Evolutionary conservation across 164 flowering plant genomes (phyloP).

Genomic region (Cinnamomum chago): DNA sequence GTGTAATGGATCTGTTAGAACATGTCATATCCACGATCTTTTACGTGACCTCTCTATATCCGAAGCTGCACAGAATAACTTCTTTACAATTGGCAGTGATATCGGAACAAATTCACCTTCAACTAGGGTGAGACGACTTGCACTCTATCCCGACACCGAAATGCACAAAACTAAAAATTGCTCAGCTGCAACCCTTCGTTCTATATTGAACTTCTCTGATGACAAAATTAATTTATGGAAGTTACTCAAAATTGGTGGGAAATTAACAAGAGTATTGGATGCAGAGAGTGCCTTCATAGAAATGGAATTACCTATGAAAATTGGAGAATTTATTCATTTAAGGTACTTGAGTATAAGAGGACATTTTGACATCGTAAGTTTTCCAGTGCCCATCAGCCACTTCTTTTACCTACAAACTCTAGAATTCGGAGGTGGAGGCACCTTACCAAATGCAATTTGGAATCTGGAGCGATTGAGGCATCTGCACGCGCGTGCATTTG

Average conservation of each 20-base stretch:
- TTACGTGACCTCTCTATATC: background rate
- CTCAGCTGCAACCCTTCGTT: background rate
- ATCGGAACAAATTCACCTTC: background rate
- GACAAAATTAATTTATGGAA: too few species aligned
- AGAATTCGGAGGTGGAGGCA: fast-evolving
- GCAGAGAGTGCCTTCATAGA: too few species aligned
- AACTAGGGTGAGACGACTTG: background rate
- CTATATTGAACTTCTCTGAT: background rate
- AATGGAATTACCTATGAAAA: background rate
- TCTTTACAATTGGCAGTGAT: background rate
- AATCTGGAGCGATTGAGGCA: background rate
- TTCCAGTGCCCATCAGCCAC: background rate
- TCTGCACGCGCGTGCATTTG: background rate
- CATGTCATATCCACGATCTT: conserved; percentile 45
- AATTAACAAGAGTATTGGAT: background rate
- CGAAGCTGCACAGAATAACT: background rate
- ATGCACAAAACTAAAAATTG: background rate
- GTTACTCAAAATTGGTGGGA: background rate
- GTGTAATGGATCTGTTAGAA: conserved; percentile 24
- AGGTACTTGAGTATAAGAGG: background rate
- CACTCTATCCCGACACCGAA: background rate
- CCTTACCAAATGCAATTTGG: background rate
- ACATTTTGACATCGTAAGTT: fast-evolving
- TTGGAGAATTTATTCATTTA: background rate
- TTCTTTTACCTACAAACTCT: background rate